Base-by-base conservation (phyloP, 306 rosid genomes). In the Quercus ilex region DNA sequence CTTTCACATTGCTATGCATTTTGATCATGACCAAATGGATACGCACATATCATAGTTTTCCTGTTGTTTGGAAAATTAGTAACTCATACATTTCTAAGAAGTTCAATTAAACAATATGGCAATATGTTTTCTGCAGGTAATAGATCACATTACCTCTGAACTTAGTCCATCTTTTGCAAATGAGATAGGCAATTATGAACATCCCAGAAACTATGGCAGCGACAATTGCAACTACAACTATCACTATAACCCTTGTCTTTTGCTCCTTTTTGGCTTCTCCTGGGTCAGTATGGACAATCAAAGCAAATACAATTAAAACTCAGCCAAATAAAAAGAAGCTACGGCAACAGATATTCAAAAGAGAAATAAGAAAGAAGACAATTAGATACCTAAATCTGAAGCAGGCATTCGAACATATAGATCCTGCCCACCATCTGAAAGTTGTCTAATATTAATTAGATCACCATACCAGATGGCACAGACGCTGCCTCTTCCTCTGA, bases 381-480 rank as follows among this genome's bases (percentile, higher is more conserved):
- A 49, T 30, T 28, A 25, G 72, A 41, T 84, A 90, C 92, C 94
- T 81, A 91, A 62, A 51, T 91, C 94, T 13, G 94, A 87, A 35
- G 88, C 90, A n/a, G 83, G 85, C 80, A 91, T 63, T 79, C 87
- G 82, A 19, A 92, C 78, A 63, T 84, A 90, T 20, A 90, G 65
- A 79, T 87, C 83, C 74, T 90, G 94, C 1, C 86, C 90, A 41
- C 84, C 82, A 3, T 20, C 62, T 0, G 80, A 67, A 52, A 81
- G 19, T 26, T 78, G 77, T 78, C 38, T 89, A 3, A 90, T 18
- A 59, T 93, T 92, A 14, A 83, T 56, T 1, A 93, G 83, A 81
- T 91, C 88, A 4, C 87, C 94, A 38, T 81, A 81, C 98, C 98
- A 93, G 80, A 88, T 56, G 58, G 80, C 92, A 78, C 97, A 93